A percentile compares a stretch with the other conserved stretches of the same genome.
Conservation (phyloP, 345 rosid genomes). For the Lepidium aucheri region DNA sequence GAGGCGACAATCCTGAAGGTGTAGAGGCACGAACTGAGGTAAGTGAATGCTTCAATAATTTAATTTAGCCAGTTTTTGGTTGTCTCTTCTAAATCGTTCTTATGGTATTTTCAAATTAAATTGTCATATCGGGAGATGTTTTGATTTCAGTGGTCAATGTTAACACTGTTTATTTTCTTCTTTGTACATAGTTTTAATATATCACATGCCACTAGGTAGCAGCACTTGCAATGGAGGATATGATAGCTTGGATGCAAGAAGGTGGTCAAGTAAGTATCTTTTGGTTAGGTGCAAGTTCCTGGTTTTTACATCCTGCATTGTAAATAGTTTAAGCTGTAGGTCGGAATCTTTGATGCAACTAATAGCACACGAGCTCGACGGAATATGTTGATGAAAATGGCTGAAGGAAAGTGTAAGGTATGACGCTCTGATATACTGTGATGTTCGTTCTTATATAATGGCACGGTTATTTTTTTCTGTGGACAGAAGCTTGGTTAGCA, state of each 20-base stretch:
- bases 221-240: conserved; percentile 98
- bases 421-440: conserved; percentile 2
- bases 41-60: conserved; percentile 10
- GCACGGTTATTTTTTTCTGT: neutral
- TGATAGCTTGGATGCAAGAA: conserved; percentile 99
- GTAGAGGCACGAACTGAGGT: conserved; percentile 99
- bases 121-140: conserved; percentile 17
- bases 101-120: conserved; percentile 5
- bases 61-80: neutral
- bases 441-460: neutral
- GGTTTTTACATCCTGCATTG: conserved; percentile 11
- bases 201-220: conserved; percentile 94
- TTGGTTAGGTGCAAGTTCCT: neutral
- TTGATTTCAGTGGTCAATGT: conserved; percentile 25
- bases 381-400: conserved; percentile 99
- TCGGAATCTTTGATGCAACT: conserved; percentile 98
- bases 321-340: conserved; percentile 43
- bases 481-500: neutral
- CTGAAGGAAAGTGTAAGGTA: conserved; percentile 99
- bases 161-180: conserved; percentile 43
- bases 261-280: conserved; percentile 86
- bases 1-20: conserved; percentile 96
- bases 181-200: conserved; percentile 72
- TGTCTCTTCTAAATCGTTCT: neutral
- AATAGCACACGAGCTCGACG: conserved; percentile 79